Evolutionary conservation across 108 stramenopile genomes (phyloP).

Genomic region (Cyclotella distinguenda): DNA sequence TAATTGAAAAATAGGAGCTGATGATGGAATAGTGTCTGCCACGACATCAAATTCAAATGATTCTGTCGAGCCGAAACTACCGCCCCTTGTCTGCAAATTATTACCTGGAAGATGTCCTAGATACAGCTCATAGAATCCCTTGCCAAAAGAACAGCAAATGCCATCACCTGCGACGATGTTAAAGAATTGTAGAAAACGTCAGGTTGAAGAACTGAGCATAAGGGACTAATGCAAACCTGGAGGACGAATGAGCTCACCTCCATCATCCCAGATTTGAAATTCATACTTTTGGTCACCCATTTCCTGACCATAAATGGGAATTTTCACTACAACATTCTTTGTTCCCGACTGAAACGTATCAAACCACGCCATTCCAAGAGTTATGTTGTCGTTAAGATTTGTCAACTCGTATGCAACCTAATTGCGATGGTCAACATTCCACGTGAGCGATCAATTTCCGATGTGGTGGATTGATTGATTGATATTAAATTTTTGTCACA

Average conservation of each 20-base stretch:
- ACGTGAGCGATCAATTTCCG: background rate
- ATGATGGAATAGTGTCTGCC: background rate
- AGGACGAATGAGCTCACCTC: background rate
- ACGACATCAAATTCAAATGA: slow-evolving; percentile 6
- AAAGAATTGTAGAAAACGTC: background rate
- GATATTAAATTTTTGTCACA: background rate
- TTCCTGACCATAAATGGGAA: slow-evolving; percentile 17
- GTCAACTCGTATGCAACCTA: slow-evolving; percentile 32
- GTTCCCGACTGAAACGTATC: slow-evolving; percentile 11
- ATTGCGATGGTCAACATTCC: too few species aligned
- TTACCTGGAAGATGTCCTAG: slow-evolving; percentile 12
- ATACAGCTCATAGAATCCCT: slow-evolving; percentile 20
- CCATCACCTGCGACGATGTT: slow-evolving; percentile 5
- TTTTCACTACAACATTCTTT: slow-evolving; percentile 6
- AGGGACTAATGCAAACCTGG: background rate
- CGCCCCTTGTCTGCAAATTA: slow-evolving; percentile 8
- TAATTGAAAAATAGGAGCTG: background rate
- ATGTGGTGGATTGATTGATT: background rate
- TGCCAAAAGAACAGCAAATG: slow-evolving; percentile 12
- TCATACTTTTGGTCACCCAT: slow-evolving; percentile 22
- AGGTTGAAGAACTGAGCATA: background rate
- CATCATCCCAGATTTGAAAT: slow-evolving; percentile 25
- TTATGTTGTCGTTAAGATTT: slow-evolving; percentile 23
- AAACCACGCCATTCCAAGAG: slow-evolving; percentile 20
- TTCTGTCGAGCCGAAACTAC: slow-evolving; percentile 12